Evolutionary conservation across 768 basidiomycete species (phyloP).

Genomic region (Podaxis mareebaensis): DNA sequence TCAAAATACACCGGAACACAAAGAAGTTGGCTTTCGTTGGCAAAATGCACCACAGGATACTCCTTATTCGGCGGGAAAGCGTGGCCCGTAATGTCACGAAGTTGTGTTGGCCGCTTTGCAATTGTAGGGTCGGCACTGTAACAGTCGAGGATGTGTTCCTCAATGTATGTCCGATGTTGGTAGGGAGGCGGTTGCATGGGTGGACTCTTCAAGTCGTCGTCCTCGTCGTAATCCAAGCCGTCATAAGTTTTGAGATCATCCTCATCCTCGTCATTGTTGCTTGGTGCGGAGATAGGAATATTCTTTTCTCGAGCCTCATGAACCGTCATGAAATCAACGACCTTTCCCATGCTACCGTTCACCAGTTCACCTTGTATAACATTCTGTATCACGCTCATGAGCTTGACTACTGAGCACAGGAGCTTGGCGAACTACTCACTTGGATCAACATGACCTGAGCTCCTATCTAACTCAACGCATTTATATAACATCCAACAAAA

Average conservation of each 20-base stretch:
- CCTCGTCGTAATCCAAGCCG: constrained; percentile 10
- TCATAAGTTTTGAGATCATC: neutral
- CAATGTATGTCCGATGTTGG: constrained; percentile 2
- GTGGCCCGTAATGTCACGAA: neutral
- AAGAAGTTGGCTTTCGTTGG: constrained; percentile 46
- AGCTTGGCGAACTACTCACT: constrained; percentile 31
- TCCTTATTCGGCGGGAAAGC: neutral
- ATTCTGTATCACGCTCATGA: constrained; percentile 41
- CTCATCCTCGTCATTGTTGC: constrained; percentile 1
- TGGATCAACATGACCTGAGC: constrained; percentile 83
- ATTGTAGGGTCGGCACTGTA: constrained; percentile 1
- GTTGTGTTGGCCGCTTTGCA: neutral
- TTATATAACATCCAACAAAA: neutral
- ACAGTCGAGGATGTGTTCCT: neutral
- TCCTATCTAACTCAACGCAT: constrained; percentile 44
- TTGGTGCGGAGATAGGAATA: constrained; percentile 34
- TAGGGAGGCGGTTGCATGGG: neutral
- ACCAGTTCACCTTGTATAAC: constrained; percentile 61
- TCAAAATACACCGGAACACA: constrained; percentile 59
- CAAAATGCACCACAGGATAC: constrained; percentile 68
- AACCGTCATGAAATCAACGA: constrained; percentile 49
- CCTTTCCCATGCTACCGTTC: constrained; percentile 65
- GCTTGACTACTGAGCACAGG: neutral
- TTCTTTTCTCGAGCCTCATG: constrained; percentile 43
- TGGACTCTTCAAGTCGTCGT: neutral